Evolutionary conservation across 768 basidiomycete genomes (phyloP).

Genomic region (Naganishia antarctica): DNA sequence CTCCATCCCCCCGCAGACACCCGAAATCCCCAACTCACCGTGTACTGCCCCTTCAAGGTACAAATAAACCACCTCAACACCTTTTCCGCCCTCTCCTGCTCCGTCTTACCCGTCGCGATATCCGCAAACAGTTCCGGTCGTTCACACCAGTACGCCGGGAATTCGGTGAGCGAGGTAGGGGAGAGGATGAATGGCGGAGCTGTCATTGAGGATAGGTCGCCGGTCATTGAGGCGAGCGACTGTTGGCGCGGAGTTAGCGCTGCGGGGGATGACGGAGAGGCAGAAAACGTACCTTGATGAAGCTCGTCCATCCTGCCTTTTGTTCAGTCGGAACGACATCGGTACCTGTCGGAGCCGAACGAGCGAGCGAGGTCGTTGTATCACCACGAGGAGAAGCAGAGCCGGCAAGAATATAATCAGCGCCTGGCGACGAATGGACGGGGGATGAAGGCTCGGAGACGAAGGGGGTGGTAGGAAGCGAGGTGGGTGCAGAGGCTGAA

Average conservation of each 20-base stretch:
- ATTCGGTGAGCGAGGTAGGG: conserved; percentile 84
- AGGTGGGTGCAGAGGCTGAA: too few species aligned
- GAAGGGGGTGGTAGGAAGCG: neutral
- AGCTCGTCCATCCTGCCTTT: conserved; percentile 79
- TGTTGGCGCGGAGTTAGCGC: conserved; percentile 1
- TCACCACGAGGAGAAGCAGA: neutral
- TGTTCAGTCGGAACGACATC: conserved; percentile 71
- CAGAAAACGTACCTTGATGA: conserved; percentile 72
- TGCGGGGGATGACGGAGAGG: conserved; percentile 19
- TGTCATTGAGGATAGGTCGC: conserved; percentile 65
- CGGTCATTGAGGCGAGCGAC: conserved; percentile 69
- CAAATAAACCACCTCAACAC: conserved; percentile 97
- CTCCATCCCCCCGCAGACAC: neutral
- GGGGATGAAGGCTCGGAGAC: too few species aligned
- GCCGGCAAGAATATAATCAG: too few species aligned
- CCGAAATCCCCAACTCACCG: conserved; percentile 34
- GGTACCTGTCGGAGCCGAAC: conserved; percentile 4
- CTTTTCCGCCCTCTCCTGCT: conserved; percentile 67
- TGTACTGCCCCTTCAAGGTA: conserved; percentile 81
- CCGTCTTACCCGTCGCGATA: conserved; percentile 70
- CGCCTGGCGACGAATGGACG: too few species aligned
- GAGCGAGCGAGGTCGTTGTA: neutral
- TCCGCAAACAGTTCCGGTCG: conserved; percentile 81
- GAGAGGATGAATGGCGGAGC: conserved; percentile 70
- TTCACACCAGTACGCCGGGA: conserved; percentile 97